Conservation (phyloP, 495 filamentous ascomycete genomes). For the Trichoderma gamsii region DNA sequence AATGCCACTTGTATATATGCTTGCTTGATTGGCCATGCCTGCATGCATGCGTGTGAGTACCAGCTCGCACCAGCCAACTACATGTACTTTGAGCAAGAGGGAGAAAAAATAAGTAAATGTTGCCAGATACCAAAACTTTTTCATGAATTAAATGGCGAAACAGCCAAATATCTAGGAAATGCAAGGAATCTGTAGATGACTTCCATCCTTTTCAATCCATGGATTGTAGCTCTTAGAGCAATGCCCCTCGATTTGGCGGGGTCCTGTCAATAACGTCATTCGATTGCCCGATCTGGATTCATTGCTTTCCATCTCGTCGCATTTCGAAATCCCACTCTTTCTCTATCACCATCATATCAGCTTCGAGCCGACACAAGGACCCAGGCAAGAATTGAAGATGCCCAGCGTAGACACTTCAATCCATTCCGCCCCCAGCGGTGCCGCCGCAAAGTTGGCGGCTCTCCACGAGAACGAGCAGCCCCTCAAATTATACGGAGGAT, state of each 20-base stretch:
- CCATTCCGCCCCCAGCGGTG: conserved; percentile 26
- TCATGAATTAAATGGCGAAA: too few relatives aligned
- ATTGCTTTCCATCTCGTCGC: not conserved
- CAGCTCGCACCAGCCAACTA: not conserved
- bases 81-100: not conserved
- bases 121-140: too few relatives aligned
- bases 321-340: not conserved
- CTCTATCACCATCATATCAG: not conserved
- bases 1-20: not conserved
- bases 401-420: conserved; percentile 30
- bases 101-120: too few relatives aligned
- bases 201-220: too few relatives aligned
- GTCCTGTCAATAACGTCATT: not conserved
- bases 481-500: conserved; percentile 44
- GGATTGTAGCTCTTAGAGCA: too few relatives aligned
- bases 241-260: not conserved
- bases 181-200: too few relatives aligned
- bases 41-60: too few relatives aligned
- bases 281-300: not conserved
- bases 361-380: not conserved
- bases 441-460: conserved; percentile 31
- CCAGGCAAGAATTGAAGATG: conserved; percentile 19
- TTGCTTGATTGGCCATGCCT: too few relatives aligned
- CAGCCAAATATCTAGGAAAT: too few relatives aligned
- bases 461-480: conserved; percentile 30